These are phyloP conservation scores for Coemansia sp. DNA, from an alignment of 192 early-diverging fungal genomes.

Conservation along the genomic window DNA sequence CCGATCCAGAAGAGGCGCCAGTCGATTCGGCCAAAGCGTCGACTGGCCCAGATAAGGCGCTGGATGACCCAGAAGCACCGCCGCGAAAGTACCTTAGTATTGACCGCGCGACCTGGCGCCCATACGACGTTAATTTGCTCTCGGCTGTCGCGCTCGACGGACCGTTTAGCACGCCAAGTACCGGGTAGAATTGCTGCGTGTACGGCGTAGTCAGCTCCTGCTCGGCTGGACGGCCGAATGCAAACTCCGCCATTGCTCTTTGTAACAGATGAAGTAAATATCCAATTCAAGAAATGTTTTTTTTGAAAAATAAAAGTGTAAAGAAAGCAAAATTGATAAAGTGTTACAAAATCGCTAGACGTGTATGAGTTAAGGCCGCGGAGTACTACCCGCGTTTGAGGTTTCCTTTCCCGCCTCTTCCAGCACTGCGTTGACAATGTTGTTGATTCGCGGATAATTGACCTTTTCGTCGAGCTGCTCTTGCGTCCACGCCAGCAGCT, in stretches of 20 bases:
- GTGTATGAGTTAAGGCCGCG: not conserved
- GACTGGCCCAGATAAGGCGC: no score
- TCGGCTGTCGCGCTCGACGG: not conserved
- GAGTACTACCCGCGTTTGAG: not conserved
- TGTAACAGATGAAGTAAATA: not conserved
- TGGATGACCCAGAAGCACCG: not conserved
- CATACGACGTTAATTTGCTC: conserved; percentile 17
- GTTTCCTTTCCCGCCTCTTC: conserved; percentile 15
- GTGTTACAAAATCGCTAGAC: conserved; percentile 4
- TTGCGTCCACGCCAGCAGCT: conserved; percentile 94
- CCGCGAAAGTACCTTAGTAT: conserved; percentile 33
- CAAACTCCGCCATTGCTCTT: conserved; percentile 17
- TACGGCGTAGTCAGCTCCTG: conserved; percentile 11
- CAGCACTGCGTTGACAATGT: conserved; percentile 78
- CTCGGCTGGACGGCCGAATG: conserved; percentile 13
- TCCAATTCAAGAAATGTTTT: no score
- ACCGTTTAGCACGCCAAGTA: conserved; percentile 35
- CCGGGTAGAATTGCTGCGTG: conserved; percentile 42
- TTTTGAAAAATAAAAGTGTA: not conserved
- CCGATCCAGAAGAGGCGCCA: no score
- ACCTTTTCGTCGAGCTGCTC: conserved; percentile 84
- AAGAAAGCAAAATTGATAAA: not conserved
- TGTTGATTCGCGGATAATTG: conserved; percentile 81
- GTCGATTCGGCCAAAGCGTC: no score
- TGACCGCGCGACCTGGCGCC: conserved; percentile 35